phyloP scores from a whole-genome alignment of 129 eudicot species.

The Kitagawia praeruptora region DNA sequence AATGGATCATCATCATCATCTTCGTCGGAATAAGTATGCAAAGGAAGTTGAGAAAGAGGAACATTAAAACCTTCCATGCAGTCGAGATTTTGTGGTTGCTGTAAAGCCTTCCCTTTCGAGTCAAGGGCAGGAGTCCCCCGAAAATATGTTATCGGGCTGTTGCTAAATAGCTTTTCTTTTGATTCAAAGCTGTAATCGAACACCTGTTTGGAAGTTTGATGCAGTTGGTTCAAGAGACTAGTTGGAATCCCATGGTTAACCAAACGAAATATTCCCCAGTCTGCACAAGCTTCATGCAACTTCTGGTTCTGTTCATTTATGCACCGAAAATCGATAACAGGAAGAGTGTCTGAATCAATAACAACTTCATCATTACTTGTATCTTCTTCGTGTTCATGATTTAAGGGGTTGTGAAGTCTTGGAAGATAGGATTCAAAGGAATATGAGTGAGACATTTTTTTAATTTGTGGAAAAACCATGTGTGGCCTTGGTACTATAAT shows the following conservation, averaged over 20 bases:
- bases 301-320: conserved; percentile 11
- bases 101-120: conserved; percentile 34
- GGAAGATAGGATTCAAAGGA: conserved; percentile 34
- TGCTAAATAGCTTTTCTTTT: conserved; percentile 30
- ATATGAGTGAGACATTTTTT: conserved; percentile 14
- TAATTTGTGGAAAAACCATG: not conserved
- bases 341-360: conserved; percentile 26
- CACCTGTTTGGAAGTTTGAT: conserved; percentile 24
- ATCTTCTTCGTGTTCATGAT: conserved; percentile 6
- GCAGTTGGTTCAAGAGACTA: conserved; percentile 32
- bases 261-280: conserved; percentile 81
- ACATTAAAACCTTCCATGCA: conserved; percentile 77
- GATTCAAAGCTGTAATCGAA: conserved; percentile 38
- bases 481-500: not conserved
- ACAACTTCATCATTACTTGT: conserved; percentile 5
- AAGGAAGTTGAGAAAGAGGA: conserved; percentile 31
- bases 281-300: conserved; percentile 39
- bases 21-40: conserved; percentile 9
- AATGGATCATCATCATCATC: conserved; percentile 33
- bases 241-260: conserved; percentile 71
- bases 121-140: conserved; percentile 81
- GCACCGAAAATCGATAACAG: conserved; percentile 34
- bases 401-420: conserved; percentile 13
- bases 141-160: conserved; percentile 47
- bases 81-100: conserved; percentile 22